These are phyloP conservation scores for Aspergillus eucalypticola DNA, from an alignment of 2,329 filamentous ascomycete genomes.

Conservation along the genomic window DNA sequence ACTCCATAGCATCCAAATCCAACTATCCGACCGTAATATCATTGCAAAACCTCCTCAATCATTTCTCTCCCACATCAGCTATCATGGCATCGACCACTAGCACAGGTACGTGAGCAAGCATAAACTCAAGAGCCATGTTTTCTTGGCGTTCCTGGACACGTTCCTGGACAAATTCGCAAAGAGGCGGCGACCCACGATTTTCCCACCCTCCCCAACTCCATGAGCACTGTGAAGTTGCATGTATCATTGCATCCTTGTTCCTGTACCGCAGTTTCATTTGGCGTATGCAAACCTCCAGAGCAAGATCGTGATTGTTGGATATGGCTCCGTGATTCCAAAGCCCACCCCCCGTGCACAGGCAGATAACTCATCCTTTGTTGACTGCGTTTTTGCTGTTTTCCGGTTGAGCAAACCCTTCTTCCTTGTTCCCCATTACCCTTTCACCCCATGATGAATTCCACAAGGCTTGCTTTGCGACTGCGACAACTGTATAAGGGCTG, in stretches of 20 bases:
- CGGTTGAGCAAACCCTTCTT: no score
- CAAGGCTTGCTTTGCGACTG: constrained; percentile 23
- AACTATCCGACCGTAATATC: background rate
- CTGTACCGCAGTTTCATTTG: background rate
- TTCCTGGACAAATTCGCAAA: constrained; percentile 5
- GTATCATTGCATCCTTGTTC: constrained; percentile 2
- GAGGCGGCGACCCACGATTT: background rate
- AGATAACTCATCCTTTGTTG: background rate
- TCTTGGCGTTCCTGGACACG: constrained; percentile 10
- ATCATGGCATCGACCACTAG: background rate
- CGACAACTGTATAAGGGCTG: background rate
- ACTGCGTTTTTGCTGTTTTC: background rate
- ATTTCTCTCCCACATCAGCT: background rate
- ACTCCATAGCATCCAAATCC: background rate
- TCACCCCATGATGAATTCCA: constrained; percentile 20
- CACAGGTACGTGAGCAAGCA: constrained; percentile 2
- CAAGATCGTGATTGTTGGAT: background rate
- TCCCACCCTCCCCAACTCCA: background rate
- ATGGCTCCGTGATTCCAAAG: no score
- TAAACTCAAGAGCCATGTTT: background rate
- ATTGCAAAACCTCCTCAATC: background rate
- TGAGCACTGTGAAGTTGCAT: background rate
- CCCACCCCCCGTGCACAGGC: background rate
- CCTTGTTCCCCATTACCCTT: background rate
- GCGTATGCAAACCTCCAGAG: background rate